These are phyloP conservation scores for Wickerhamiella hasegawae DNA, from an alignment of 805 yeast species.

Conservation along the genomic window DNA sequence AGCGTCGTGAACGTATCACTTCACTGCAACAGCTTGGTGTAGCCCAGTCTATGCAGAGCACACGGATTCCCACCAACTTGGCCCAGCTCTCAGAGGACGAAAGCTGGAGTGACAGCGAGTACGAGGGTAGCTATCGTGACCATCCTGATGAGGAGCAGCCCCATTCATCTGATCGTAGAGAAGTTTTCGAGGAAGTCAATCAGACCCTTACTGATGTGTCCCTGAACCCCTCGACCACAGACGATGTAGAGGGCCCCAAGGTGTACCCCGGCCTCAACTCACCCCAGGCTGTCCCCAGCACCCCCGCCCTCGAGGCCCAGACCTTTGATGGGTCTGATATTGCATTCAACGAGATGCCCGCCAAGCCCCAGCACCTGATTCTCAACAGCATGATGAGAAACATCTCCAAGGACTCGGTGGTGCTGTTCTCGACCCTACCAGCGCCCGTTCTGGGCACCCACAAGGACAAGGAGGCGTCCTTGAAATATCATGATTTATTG, in stretches of 20 bases:
- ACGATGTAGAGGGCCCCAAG: neutral
- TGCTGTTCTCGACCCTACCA: slow-evolving; percentile 80
- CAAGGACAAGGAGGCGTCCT: slow-evolving; percentile 45
- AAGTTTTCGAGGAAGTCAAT: neutral
- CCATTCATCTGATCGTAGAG: too few relatives aligned
- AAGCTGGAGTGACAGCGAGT: neutral
- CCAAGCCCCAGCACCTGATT: slow-evolving; percentile 77
- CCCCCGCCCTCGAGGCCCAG: slow-evolving; percentile 25
- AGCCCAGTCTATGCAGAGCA: slow-evolving; percentile 50
- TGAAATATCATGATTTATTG: slow-evolving; percentile 59
- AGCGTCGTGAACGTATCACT: slow-evolving; percentile 29
- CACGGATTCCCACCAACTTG: slow-evolving; percentile 2
- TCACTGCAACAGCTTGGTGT: slow-evolving; percentile 64
- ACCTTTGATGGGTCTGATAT: slow-evolving; percentile 12
- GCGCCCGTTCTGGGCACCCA: slow-evolving; percentile 78
- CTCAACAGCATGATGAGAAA: slow-evolving; percentile 70
- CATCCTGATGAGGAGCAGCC: neutral
- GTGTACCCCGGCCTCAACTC: neutral
- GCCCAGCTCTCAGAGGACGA: neutral
- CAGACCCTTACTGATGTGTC: neutral
- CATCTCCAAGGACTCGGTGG: slow-evolving; percentile 46
- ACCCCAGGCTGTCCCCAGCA: slow-evolving; percentile 22
- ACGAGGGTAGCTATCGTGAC: neutral
- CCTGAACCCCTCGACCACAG: neutral
- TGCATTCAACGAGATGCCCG: slow-evolving; percentile 77